Conservation (phyloP, 495 filamentous ascomycete genomes). For the Parachaetomium inaequale region DNA sequence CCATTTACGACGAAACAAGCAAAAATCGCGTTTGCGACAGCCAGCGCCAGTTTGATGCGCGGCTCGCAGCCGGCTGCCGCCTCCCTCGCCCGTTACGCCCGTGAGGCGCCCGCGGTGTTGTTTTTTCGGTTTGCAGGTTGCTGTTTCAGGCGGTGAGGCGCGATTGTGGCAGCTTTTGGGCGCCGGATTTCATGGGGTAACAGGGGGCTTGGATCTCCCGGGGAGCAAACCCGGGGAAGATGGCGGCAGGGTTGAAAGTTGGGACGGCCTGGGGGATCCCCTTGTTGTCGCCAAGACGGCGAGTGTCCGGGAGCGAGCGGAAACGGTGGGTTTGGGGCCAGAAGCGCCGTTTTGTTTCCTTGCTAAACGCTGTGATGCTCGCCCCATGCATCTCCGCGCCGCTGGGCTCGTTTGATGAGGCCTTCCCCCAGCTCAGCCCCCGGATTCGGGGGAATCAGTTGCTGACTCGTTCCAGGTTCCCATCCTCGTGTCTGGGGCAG, state of each 20-base stretch:
- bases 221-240: conserved; percentile 21
- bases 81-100: neutral
- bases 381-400: conserved; percentile 1
- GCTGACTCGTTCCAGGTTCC: conserved; percentile 5
- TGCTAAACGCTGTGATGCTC: neutral
- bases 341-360: neutral
- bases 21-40: neutral
- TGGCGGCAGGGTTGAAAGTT: neutral
- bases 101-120: neutral
- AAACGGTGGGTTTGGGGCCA: neutral
- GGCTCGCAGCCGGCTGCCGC: neutral
- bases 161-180: conserved; percentile 8
- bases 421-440: conserved; percentile 11
- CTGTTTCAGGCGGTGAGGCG: conserved; percentile 26
- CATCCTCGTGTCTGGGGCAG: conserved; percentile 11
- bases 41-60: neutral
- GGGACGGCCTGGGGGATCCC: conserved; percentile 10
- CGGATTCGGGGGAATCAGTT: neutral
- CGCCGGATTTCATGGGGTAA: neutral
- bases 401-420: conserved; percentile 10
- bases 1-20: neutral
- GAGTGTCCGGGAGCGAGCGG: neutral
- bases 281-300: conserved; percentile 18
- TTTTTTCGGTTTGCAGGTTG: neutral
- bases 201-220: conserved; percentile 7